phyloP scores from a whole-genome alignment of 2,329 filamentous ascomycete genomes.

The Pestalotiopsis sp. region DNA sequence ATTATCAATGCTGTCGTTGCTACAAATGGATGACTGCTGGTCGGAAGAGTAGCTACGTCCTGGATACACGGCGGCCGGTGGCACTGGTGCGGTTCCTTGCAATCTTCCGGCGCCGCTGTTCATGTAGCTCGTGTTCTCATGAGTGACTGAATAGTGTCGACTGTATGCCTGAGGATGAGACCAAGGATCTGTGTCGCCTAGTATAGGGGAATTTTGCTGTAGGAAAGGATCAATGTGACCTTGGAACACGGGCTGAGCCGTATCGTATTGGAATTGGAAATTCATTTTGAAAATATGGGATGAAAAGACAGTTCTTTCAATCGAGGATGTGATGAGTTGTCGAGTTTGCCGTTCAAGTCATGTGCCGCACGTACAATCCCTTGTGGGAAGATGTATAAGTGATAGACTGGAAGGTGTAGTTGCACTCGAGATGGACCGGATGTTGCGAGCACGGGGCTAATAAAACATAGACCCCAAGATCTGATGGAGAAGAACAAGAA shows the following conservation, averaged over 20 bases:
- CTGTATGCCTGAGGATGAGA: background rate
- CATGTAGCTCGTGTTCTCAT: background rate
- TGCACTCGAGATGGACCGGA: background rate
- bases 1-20: conserved; percentile 36
- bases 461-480: background rate
- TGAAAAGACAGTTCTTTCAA: background rate
- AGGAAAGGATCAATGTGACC: background rate
- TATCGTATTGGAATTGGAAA: background rate
- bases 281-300: background rate
- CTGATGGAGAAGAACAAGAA: background rate
- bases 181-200: background rate
- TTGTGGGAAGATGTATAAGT: background rate
- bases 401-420: background rate
- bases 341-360: background rate
- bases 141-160: background rate
- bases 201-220: background rate
- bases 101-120: conserved; percentile 16
- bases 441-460: background rate
- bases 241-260: background rate
- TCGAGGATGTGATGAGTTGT: too few species aligned
- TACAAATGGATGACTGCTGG: conserved; percentile 38
- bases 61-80: conserved; percentile 22
- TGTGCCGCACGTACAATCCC: background rate
- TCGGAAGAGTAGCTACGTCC: conserved; percentile 41
- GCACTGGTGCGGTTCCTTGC: conserved; percentile 20